These are phyloP conservation scores for Botryosphaeria agaves DNA, from an alignment of 2,329 filamentous ascomycete genomes.

Conservation along the genomic window DNA sequence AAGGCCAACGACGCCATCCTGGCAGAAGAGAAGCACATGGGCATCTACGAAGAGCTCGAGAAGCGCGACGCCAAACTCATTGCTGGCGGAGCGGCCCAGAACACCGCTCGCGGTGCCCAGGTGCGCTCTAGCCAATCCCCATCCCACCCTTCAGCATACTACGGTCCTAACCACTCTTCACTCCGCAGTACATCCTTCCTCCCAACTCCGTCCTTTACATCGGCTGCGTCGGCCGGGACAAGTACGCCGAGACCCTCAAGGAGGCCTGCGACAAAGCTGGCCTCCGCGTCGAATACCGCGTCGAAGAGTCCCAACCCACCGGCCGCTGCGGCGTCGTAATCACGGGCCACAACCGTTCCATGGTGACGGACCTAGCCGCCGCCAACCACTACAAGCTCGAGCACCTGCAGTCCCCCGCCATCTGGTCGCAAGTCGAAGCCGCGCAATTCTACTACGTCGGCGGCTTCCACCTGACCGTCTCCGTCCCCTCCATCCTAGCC, in stretches of 20 bases:
- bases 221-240: slow-evolving; percentile 87
- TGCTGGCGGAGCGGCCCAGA: slow-evolving; percentile 90
- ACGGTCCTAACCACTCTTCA: slow-evolving; percentile 1
- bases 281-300: slow-evolving; percentile 84
- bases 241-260: slow-evolving; percentile 77
- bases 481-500: slow-evolving; percentile 74
- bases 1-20: slow-evolving; percentile 98
- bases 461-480: slow-evolving; percentile 95
- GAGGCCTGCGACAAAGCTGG: slow-evolving; percentile 78
- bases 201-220: slow-evolving; percentile 83
- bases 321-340: slow-evolving; percentile 94
- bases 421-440: slow-evolving; percentile 83
- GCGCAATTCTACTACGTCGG: slow-evolving; percentile 85
- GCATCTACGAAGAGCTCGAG: slow-evolving; percentile 83
- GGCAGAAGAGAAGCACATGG: slow-evolving; percentile 77
- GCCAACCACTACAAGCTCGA: slow-evolving; percentile 95
- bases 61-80: slow-evolving; percentile 90
- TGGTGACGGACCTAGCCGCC: slow-evolving; percentile 88
- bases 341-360: slow-evolving; percentile 85
- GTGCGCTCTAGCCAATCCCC: slow-evolving; percentile 17
- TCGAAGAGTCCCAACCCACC: slow-evolving; percentile 69
- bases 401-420: slow-evolving; percentile 76
- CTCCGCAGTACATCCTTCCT: slow-evolving; percentile 66
- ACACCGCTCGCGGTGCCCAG: slow-evolving; percentile 87
- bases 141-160: slow-evolving; percentile 1